Conservation (phyloP, 169 alveolate species). For the Plasmodium adleri region DNA sequence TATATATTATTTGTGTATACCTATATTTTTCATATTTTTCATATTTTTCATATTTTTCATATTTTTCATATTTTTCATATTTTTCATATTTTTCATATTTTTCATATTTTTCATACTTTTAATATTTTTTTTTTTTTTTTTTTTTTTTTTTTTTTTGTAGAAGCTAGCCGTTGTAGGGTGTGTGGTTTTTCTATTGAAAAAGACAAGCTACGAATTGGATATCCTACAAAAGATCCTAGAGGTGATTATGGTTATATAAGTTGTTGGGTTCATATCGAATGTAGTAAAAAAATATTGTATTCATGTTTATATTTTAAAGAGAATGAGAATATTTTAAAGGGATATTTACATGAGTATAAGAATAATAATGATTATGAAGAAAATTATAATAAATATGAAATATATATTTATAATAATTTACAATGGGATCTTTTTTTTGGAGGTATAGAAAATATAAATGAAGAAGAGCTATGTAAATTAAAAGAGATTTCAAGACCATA, state of each 20-base stretch:
- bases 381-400: slow-evolving; percentile 18
- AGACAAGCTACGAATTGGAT: slow-evolving; percentile 70
- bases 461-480: slow-evolving; percentile 37
- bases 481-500: slow-evolving; percentile 33
- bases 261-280: slow-evolving; percentile 78
- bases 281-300: slow-evolving; percentile 74
- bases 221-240: slow-evolving; percentile 78
- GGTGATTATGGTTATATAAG: slow-evolving; percentile 79
- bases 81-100: no score
- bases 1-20: not conserved
- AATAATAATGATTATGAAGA: slow-evolving; percentile 7
- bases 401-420: slow-evolving; percentile 27
- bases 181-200: slow-evolving; percentile 75
- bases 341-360: slow-evolving; percentile 11
- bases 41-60: no score
- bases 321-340: slow-evolving; percentile 21
- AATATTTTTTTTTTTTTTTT: no score
- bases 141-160: slow-evolving; percentile 29
- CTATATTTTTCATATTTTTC: no score
- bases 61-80: no score
- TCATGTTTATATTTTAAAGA: slow-evolving; percentile 42
- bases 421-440: slow-evolving; percentile 71
- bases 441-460: slow-evolving; percentile 44
- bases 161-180: slow-evolving; percentile 63
- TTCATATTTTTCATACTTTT: no score